phyloP scores from a whole-genome alignment of 176 grass and related monocot species.

The Panicum miliaceum region DNA sequence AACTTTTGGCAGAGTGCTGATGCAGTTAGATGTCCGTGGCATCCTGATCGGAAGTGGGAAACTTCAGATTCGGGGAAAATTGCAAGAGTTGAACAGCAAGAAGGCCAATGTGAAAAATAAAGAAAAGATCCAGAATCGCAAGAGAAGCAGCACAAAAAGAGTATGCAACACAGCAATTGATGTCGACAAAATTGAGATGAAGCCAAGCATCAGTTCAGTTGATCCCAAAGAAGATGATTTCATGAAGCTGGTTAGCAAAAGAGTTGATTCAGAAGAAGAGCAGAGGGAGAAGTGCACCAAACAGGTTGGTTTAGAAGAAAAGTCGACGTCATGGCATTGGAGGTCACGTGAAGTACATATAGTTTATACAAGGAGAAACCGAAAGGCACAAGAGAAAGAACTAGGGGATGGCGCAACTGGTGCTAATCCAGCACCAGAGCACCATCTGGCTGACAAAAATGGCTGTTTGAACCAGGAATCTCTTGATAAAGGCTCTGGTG shows the following conservation, averaged over 20 bases:
- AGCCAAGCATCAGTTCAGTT: slow-evolving; percentile 20
- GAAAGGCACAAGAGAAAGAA: slow-evolving; percentile 49
- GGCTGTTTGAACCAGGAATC: slow-evolving; percentile 19
- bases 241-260: slow-evolving; percentile 21
- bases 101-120: slow-evolving; percentile 43
- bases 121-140: slow-evolving; percentile 30
- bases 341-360: slow-evolving; percentile 33
- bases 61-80: slow-evolving; percentile 44
- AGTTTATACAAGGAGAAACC: slow-evolving; percentile 49
- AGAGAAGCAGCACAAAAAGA: slow-evolving; percentile 36
- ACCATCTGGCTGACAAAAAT: slow-evolving; percentile 2
- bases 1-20: slow-evolving; percentile 27
- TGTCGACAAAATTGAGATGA: slow-evolving; percentile 29
- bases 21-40: slow-evolving; percentile 39
- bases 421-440: slow-evolving; percentile 31
- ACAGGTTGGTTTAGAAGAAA: slow-evolving; percentile 32
- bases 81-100: slow-evolving; percentile 46
- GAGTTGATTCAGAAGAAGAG: slow-evolving; percentile 39
- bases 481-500: slow-evolving; percentile 41
- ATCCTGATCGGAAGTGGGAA: slow-evolving; percentile 55
- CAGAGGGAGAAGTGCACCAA: slow-evolving; percentile 23
- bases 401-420: slow-evolving; percentile 5
- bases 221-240: slow-evolving; percentile 18
- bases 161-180: not conserved
- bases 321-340: slow-evolving; percentile 30